Conservation (phyloP, 1,139 yeast species). For the Arxiozyma bovina region DNA sequence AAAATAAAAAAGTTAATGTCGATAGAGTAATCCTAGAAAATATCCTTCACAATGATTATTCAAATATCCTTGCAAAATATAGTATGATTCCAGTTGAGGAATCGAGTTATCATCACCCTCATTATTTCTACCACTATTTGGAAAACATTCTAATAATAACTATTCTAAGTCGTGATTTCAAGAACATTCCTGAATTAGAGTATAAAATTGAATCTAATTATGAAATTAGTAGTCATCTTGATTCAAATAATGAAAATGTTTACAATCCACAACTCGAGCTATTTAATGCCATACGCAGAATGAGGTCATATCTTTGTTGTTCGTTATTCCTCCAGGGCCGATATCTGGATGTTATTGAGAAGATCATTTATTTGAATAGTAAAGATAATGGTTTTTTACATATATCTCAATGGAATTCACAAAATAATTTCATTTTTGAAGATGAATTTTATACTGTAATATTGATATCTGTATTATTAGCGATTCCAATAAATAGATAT, state of each 20-base stretch:
- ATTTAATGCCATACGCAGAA: constrained; percentile 12
- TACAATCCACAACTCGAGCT: constrained; percentile 6
- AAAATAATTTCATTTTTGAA: constrained; percentile 11
- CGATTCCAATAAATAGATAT: constrained; percentile 25
- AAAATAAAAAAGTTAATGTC: neutral
- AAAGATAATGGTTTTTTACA: constrained; percentile 13
- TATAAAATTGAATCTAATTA: constrained; percentile 12
- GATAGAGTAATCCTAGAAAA: neutral
- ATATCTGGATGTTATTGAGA: constrained; percentile 18
- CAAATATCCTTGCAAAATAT: neutral
- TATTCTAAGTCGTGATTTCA: constrained; percentile 16
- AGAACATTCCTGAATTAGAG: constrained; percentile 20
- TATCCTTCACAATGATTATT: neutral
- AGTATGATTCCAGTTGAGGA: neutral
- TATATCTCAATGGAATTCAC: constrained; percentile 3
- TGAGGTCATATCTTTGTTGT: constrained; percentile 15
- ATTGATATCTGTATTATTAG: constrained; percentile 18
- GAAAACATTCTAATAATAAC: constrained; percentile 15
- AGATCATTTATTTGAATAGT: constrained; percentile 15
- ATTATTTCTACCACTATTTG: constrained; percentile 11
- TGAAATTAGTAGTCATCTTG: neutral
- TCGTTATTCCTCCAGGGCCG: constrained; percentile 19
- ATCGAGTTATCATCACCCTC: neutral
- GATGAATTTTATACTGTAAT: constrained; percentile 20
- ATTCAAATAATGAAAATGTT: neutral